These are phyloP conservation scores for Croton laevigatus DNA, from an alignment of 441 rosid genomes.

Conservation along the genomic window DNA sequence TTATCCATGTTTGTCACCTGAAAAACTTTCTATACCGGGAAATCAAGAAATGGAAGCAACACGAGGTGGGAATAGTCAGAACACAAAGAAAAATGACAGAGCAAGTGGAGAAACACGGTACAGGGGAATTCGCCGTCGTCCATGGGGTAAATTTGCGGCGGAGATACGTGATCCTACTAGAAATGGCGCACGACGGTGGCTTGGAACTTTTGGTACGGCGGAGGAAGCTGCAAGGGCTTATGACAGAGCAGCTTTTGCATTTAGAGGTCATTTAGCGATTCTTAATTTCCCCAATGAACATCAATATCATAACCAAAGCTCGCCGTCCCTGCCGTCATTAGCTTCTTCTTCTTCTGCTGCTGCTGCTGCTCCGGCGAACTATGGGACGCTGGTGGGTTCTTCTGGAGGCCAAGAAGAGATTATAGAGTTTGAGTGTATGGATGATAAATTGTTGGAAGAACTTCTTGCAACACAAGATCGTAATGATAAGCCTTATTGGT, in stretches of 20 bases:
- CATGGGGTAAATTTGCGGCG: conserved; percentile 83
- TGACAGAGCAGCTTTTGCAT: conserved; percentile 64
- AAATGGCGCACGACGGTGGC: conserved; percentile 72
- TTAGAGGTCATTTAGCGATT: conserved; percentile 66
- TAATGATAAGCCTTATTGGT: background rate
- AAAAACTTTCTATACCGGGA: too few species aligned
- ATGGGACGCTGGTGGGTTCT: conserved; percentile 13
- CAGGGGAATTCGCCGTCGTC: conserved; percentile 63
- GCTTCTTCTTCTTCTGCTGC: conserved; percentile 27
- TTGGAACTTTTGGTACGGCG: conserved; percentile 68
- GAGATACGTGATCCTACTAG: conserved; percentile 78
- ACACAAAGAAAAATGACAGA: conserved; percentile 11
- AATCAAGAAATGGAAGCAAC: conserved; percentile 24
- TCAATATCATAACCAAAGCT: conserved; percentile 25
- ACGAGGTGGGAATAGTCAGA: conserved; percentile 8
- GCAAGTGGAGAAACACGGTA: conserved; percentile 40
- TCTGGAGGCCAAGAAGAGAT: conserved; percentile 31
- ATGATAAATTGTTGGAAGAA: conserved; percentile 69
- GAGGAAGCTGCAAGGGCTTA: conserved; percentile 82
- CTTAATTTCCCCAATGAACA: conserved; percentile 75
- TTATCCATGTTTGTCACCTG: background rate
- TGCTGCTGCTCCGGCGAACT: background rate
- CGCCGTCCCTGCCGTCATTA: conserved; percentile 7
- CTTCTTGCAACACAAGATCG: conserved; percentile 40
- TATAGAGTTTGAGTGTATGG: conserved; percentile 71